These are phyloP conservation scores for Trametes hirsuta DNA, from an alignment of 1,284 basidiomycete genomes.

Conservation along the genomic window DNA sequence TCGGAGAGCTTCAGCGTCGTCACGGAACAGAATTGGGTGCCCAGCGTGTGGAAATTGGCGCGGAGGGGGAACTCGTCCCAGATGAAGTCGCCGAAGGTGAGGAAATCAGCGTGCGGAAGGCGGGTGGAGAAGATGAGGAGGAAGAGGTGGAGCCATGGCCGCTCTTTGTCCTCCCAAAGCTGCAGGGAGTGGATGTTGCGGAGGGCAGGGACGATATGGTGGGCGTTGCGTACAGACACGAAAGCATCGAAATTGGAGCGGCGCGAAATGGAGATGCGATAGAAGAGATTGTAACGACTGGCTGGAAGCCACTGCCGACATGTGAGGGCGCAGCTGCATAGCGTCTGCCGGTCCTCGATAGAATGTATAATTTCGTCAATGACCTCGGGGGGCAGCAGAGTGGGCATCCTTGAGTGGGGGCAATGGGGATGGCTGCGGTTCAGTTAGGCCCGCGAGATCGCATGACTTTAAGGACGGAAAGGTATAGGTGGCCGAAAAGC, in stretches of 20 bases:
- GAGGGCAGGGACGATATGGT: slow-evolving; percentile 7
- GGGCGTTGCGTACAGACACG: slow-evolving; percentile 4
- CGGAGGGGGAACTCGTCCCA: slow-evolving; percentile 10
- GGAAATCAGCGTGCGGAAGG: slow-evolving; percentile 1
- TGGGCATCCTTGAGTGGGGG: not conserved
- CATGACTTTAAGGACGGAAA: not conserved
- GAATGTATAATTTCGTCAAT: slow-evolving; percentile 9
- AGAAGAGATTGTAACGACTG: slow-evolving; percentile 22
- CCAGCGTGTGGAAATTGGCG: not conserved
- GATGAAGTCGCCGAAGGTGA: slow-evolving; percentile 4
- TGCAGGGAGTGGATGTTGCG: slow-evolving; percentile 16
- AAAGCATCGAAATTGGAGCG: slow-evolving; percentile 19
- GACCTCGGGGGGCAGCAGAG: slow-evolving; percentile 5
- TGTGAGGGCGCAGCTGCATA: slow-evolving; percentile 18
- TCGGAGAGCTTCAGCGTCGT: slow-evolving; percentile 8
- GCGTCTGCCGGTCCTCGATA: slow-evolving; percentile 17
- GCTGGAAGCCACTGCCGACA: slow-evolving; percentile 18
- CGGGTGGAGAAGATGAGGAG: not conserved
- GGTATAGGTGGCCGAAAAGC: not conserved
- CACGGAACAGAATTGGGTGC: slow-evolving; percentile 9
- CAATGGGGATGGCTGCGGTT: not conserved
- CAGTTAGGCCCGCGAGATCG: not conserved
- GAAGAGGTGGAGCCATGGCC: slow-evolving; percentile 21
- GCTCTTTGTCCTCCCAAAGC: slow-evolving; percentile 17
- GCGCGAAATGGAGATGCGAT: slow-evolving; percentile 3